Evolutionary conservation across 768 basidiomycete genomes (phyloP), one percentile per base, ranked within the genome.

Genomic region (Lactarius tabidus): DNA sequence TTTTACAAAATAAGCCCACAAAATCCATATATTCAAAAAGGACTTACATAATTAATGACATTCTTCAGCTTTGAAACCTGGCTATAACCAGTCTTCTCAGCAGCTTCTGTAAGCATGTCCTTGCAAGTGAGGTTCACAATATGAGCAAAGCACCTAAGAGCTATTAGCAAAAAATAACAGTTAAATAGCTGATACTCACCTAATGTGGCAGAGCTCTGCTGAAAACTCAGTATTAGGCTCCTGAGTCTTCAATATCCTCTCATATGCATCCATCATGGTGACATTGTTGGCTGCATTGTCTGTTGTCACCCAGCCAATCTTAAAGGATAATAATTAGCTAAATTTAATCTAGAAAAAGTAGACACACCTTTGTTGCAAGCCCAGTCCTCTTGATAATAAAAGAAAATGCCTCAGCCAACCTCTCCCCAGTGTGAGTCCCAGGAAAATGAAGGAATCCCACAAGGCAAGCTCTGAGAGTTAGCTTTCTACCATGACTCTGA

Each of bases 221-320:
- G 26, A 23, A 48, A 43, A 43, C 6, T 8, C 7, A 20, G 41
- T 3, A 43, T 43, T 43, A 43, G 41, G 41, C 2, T 43, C 35
- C 15, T 36, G 6, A 5, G 6, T 20, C 41, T 43, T 43, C 18
- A 60, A 8, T 0, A 4, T 15, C 28, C 7, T n/a, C 2, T 31
- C 33, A 6, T 6, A n/a, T 26, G n/a, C 23, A 18, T 20, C 20
- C 41, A 33, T 26, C 43, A 60, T n/a, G 10, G 31, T 36, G 18
- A 17, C 18, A 23, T 52, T 60, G 48, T 60, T 59, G 5, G 48
- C 26, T 35, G 59, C 48, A 60, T 59, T 59, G 17, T 59, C 59
- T 26, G 29, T 31, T 9, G 59, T 51, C 9, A 60, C 36, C 48
- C 59, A 60, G 12, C 52, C 51, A 38, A 53, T 38, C 48, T n/a